A percentile compares a stretch with the other conserved stretches of the same genome.
These are phyloP conservation scores for Taxillus chinensis DNA, from an alignment of 164 flowering plant species.

Conservation along the genomic window DNA sequence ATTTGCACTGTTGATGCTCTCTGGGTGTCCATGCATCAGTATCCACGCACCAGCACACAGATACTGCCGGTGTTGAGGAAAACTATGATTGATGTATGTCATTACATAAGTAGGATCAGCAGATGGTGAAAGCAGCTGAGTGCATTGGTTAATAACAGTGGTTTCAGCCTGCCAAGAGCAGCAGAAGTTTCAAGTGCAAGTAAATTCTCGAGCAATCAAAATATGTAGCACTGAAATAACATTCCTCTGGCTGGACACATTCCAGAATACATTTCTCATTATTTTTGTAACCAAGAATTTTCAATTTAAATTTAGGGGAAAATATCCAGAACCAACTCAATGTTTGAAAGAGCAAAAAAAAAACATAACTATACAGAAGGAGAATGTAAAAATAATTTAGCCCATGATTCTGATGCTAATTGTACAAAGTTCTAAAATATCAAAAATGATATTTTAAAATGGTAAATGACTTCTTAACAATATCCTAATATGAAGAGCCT, in stretches of 20 bases:
- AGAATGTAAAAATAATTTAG: no score
- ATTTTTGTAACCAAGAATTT: not conserved
- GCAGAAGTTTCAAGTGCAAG: not conserved
- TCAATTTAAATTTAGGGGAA: not conserved
- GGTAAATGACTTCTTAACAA: no score
- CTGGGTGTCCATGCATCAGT: constrained; percentile 87
- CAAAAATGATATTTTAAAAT: no score
- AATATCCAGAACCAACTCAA: not conserved
- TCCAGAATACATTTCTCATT: not conserved
- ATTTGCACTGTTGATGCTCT: constrained; percentile 72
- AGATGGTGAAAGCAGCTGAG: constrained; percentile 85
- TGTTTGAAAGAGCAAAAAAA: no score
- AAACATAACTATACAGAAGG: no score
- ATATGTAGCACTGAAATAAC: not conserved
- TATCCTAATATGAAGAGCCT: no score
- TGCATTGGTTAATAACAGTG: constrained; percentile 85
- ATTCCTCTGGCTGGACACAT: not conserved
- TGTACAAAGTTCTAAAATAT: no score
- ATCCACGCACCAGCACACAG: constrained; percentile 97
- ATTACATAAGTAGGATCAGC: constrained; percentile 68
- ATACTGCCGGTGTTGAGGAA: constrained; percentile 76
- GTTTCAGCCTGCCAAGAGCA: constrained; percentile 66
- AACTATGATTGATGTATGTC: constrained; percentile 85
- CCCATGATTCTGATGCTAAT: no score
- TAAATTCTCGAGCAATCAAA: not conserved